Conservation (phyloP, 179 eudicot species). For the Spergularia azorica region DNA sequence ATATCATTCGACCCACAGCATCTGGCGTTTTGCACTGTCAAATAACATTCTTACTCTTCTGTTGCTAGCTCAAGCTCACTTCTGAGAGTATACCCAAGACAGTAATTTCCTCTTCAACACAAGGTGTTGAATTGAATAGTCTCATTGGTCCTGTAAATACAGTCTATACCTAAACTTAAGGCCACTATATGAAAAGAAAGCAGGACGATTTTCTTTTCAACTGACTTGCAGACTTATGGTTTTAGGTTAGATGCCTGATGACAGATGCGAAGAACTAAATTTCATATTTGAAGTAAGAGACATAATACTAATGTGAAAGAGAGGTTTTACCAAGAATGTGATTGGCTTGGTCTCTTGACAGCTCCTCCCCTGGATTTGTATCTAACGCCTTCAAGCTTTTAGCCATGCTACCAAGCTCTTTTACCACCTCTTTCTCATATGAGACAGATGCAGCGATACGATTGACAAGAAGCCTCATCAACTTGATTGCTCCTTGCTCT, state of each 20-base stretch:
- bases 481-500: slow-evolving; percentile 75
- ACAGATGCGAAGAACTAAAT: neutral
- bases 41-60: neutral
- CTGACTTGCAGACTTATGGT: neutral
- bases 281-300: neutral
- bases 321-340: slow-evolving; percentile 60
- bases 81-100: neutral
- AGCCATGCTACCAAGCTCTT: slow-evolving; percentile 68
- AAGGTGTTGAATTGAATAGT: neutral
- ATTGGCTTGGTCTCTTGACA: slow-evolving; percentile 55
- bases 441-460: slow-evolving; percentile 50
- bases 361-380: slow-evolving; percentile 53
- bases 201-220: neutral
- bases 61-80: neutral
- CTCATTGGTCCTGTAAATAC: neutral
- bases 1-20: neutral
- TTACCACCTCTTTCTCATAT: slow-evolving; percentile 71
- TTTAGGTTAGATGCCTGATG: neutral
- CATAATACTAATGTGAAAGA: neutral
- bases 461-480: slow-evolving; percentile 61
- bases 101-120: neutral
- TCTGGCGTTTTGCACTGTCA: neutral
- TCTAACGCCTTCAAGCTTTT: slow-evolving; percentile 60
- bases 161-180: neutral
- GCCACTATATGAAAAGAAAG: neutral